Conservation (phyloP, 495 filamentous ascomycete species). For the Neurospora cerealis region DNA sequence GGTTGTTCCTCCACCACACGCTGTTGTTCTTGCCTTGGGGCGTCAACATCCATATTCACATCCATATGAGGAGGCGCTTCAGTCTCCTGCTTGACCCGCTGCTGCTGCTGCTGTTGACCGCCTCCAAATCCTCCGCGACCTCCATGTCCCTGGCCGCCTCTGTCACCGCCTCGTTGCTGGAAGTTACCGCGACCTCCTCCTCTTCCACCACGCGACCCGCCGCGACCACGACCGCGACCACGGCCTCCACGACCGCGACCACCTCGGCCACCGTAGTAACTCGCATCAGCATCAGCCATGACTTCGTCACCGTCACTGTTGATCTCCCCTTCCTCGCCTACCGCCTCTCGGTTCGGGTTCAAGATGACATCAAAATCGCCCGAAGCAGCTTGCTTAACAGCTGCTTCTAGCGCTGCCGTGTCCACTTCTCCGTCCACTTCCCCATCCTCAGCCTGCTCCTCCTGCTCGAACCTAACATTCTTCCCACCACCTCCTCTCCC, state of each 20-base stretch:
- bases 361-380: background rate
- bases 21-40: background rate
- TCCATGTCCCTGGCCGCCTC: background rate
- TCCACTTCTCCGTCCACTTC: conserved; percentile 13
- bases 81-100: background rate
- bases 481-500: conserved; percentile 4
- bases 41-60: background rate
- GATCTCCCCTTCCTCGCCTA: conserved; percentile 6
- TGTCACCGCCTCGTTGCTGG: background rate
- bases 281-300: background rate
- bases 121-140: background rate
- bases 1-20: background rate
- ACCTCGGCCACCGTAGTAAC: too few relatives aligned
- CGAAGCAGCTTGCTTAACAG: background rate
- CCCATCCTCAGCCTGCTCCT: background rate
- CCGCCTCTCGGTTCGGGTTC: background rate
- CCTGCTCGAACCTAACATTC: conserved; percentile 2
- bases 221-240: background rate
- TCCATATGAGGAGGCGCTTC: background rate
- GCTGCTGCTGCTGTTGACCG: background rate
- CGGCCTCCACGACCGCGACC: background rate
- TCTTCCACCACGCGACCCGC: background rate
- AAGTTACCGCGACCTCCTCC: background rate
- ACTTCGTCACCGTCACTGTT: conserved; percentile 10
- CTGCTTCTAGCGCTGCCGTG: conserved; percentile 1